Evolutionary conservation across 2,329 filamentous ascomycete genomes (phyloP).

Genomic region (Cordyceps tenuipes): DNA sequence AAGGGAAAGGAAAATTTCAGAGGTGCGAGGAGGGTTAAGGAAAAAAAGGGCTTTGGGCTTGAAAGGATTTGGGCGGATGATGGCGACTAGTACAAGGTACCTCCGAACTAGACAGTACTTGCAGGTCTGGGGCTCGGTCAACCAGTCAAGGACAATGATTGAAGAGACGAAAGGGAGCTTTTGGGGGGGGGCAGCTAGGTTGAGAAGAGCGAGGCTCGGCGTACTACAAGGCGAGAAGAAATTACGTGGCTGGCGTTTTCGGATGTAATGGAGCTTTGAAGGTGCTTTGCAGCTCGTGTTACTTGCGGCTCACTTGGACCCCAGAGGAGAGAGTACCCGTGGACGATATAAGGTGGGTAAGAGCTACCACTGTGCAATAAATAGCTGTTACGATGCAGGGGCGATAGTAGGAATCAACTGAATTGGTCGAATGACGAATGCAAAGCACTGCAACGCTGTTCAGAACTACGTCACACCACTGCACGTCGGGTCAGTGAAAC

Average conservation of each 20-base stretch:
- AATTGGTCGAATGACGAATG: not conserved
- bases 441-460: not conserved
- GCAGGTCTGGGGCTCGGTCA: not conserved
- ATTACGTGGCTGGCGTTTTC: slow-evolving; percentile 11
- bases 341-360: not conserved
- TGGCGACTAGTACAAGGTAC: not conserved
- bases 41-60: slow-evolving; percentile 6
- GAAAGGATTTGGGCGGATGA: not conserved
- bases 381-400: not conserved
- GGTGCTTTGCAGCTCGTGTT: not conserved
- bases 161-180: not conserved
- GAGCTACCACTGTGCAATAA: not conserved
- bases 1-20: slow-evolving; percentile 6
- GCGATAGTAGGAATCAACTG: not conserved
- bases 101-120: not conserved
- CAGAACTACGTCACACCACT: not conserved
- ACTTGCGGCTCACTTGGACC: not conserved
- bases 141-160: not conserved
- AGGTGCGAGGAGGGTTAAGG: slow-evolving; percentile 9
- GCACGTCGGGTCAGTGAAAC: not conserved
- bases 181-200: not conserved
- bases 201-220: not conserved
- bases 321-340: too few species aligned
- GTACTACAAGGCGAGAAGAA: not conserved
- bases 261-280: not conserved